Evolutionary conservation across 495 filamentous ascomycete species (phyloP), one percentile per base, ranked within the genome.

Genomic region (Talaromyces nanjingensis): DNA sequence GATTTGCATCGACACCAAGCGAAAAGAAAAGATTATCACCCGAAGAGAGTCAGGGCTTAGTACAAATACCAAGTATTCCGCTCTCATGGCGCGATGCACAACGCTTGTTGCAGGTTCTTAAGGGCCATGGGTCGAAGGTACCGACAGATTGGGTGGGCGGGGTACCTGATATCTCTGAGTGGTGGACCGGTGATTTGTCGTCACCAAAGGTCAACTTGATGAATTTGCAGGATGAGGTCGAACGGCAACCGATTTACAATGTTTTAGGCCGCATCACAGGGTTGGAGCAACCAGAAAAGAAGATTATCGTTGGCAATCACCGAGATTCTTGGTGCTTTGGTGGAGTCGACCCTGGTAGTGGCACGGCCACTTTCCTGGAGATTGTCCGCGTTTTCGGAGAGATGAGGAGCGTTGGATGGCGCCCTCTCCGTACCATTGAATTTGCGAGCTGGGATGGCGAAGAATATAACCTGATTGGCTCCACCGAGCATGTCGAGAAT

Each of bases 381-480:
- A 81, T 98, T 53, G 83, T 91, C 9, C 85, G 88, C 42, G 86
- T 96, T 64, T 89, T 98, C 71, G 90, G 91, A 24, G 85, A 91
- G 63, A 65, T 98, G 7, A 76, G 84, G 18, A 75, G 73, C 14
- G 83, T 83, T 42, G 92, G 92, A 59, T 98, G 94, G 94, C 83
- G 90, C 24, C 94, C 94, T n/a, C 81, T 92, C 11, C 88, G 94
- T 22, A 93, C 91, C 16, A 96, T 98, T 68, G 87, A 92, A 69
- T 98, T 98, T 72, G 89, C 90, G 65, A 96, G 90, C 45, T 98
- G 96, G 94, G 94, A 98, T 71, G 94, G 81, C 31, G 88, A 88
- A 68, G 91, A 93, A 73, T 97, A 96, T 75, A 98, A 98, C 72
- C 73, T 93, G 37, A 92, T 97, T 61, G 94, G 94, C 14, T 94